Evolutionary conservation across 2,329 filamentous ascomycete species (phyloP).

Genomic region (Fusarium nisikadoi): DNA sequence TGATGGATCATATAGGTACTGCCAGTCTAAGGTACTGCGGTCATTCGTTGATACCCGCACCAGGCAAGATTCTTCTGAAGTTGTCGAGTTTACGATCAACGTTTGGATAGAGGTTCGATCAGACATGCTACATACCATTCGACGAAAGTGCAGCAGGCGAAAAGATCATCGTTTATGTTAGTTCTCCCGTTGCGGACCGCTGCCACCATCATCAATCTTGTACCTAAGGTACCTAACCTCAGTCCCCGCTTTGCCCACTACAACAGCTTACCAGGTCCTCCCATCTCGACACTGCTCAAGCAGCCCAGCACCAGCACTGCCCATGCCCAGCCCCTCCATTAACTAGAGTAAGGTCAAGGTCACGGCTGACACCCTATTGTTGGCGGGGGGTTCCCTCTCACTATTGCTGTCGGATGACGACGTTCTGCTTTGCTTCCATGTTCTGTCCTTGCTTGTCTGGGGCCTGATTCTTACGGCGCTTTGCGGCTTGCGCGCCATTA

Average conservation of each 20-base stretch:
- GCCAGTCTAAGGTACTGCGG: neutral
- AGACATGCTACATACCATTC: constrained; percentile 2
- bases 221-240: neutral
- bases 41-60: constrained; percentile 9
- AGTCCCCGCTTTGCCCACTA: constrained; percentile 39
- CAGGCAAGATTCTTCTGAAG: neutral
- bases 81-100: neutral
- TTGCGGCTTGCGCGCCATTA: constrained; percentile 42
- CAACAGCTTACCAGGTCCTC: constrained; percentile 13
- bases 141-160: neutral
- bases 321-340: constrained; percentile 41
- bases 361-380: constrained; percentile 44
- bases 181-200: constrained; percentile 41
- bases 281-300: neutral
- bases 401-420: constrained; percentile 46
- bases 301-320: constrained; percentile 2
- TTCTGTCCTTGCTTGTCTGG: constrained; percentile 36
- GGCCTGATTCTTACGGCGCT: constrained; percentile 41
- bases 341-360: constrained; percentile 21
- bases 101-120: neutral
- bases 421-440: constrained; percentile 40
- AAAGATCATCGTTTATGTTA: constrained; percentile 32
- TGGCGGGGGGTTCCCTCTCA: constrained; percentile 43
- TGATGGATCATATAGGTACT: constrained; percentile 4
- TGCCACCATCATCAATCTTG: constrained; percentile 33